These are phyloP conservation scores for Chamaecrista fasciculata DNA, from an alignment of 306 rosid genomes.

Conservation along the genomic window DNA sequence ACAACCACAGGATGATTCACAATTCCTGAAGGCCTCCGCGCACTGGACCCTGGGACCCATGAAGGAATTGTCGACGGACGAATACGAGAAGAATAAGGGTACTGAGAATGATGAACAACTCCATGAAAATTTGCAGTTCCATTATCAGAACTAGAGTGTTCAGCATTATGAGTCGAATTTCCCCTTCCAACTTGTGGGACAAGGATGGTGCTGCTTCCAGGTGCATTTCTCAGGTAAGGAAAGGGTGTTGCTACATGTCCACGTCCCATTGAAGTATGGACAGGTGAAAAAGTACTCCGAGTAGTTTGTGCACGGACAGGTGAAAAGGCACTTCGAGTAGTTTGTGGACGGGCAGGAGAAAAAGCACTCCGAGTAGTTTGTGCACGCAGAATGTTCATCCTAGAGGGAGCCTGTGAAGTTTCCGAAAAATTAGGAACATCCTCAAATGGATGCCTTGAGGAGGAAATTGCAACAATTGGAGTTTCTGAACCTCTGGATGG, in stretches of 20 bases:
- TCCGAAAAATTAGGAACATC: background rate
- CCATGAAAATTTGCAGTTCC: background rate
- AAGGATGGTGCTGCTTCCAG: background rate
- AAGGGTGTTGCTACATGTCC: background rate
- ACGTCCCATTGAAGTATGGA: background rate
- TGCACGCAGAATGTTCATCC: background rate
- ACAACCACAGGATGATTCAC: background rate
- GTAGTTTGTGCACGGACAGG: too few relatives aligned
- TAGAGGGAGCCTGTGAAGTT: constrained; percentile 4
- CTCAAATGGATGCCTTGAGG: background rate
- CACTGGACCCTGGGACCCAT: background rate
- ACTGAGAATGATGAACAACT: background rate
- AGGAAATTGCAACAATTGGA: background rate
- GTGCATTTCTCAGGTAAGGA: background rate
- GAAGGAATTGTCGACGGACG: background rate
- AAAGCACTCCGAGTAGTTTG: too few relatives aligned
- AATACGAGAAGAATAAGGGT: background rate
- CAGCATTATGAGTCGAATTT: background rate
- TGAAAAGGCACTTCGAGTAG: too few relatives aligned
- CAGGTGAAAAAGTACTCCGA: background rate
- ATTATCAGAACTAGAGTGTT: background rate
- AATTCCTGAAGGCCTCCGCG: background rate
- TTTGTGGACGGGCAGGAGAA: too few relatives aligned
- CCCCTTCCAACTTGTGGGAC: background rate
- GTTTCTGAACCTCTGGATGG: background rate